Percentiles rank a stretch among this genome's conserved stretches.
These are phyloP conservation scores for Erysimum cheiri DNA, from an alignment of 441 rosid genomes.

Conservation along the genomic window DNA sequence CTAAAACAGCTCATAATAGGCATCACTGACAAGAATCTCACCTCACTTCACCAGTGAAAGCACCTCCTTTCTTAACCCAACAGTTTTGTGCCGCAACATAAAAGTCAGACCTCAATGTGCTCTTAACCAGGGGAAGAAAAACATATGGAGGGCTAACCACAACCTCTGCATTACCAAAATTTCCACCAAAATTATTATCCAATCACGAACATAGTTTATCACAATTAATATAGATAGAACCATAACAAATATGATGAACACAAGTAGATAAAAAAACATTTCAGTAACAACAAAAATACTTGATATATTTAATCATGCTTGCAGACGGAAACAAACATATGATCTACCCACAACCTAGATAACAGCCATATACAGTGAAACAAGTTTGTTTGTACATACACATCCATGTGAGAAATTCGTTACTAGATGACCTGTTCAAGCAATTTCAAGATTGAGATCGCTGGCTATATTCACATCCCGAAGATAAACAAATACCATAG, in stretches of 20 bases:
- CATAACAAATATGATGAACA: neutral
- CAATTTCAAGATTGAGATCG: neutral
- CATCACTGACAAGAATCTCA: constrained; percentile 31
- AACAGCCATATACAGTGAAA: neutral
- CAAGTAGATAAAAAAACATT: neutral
- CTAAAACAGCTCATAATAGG: neutral
- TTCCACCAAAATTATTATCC: constrained; percentile 5
- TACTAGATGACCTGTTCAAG: neutral
- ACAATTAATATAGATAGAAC: neutral
- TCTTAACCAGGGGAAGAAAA: constrained; percentile 64
- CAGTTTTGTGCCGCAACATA: constrained; percentile 78
- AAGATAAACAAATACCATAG: neutral
- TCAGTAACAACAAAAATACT: neutral
- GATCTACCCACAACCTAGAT: neutral
- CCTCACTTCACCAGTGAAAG: constrained; percentile 84
- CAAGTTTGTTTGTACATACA: too few species aligned
- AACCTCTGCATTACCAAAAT: constrained; percentile 55
- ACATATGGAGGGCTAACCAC: constrained; percentile 80
- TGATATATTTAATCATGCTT: neutral
- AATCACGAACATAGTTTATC: neutral
- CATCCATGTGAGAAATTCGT: neutral
- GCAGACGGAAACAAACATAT: neutral
- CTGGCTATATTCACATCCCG: neutral
- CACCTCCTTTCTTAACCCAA: constrained; percentile 85
- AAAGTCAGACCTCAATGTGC: constrained; percentile 56